Percentiles rank a stretch among this genome's conserved stretches.
Conservation (phyloP, 2,329 filamentous ascomycete species). For the Curvularia lunata region DNA sequence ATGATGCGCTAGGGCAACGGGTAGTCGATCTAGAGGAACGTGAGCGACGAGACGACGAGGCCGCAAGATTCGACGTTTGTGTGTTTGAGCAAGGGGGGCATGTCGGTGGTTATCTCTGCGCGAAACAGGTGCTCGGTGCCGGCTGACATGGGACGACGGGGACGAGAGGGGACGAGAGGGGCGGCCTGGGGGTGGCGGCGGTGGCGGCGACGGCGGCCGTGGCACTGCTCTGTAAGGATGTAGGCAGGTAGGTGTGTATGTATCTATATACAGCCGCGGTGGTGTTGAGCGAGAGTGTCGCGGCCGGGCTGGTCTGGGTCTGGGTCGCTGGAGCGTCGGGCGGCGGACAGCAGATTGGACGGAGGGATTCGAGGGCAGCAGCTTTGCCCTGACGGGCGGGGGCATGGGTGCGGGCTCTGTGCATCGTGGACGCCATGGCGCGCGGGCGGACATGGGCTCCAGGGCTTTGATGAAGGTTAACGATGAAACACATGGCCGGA, state of each 20-base stretch:
- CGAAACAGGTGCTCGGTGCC: neutral
- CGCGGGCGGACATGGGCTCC: neutral
- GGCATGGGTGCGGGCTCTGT: neutral
- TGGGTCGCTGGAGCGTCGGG: neutral
- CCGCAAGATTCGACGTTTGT: neutral
- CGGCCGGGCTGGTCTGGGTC: neutral
- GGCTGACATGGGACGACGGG: neutral
- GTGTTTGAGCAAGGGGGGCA: neutral
- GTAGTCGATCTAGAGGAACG: conserved; percentile 2
- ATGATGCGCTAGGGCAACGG: conserved; percentile 20
- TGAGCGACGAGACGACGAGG: neutral
- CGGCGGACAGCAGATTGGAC: neutral
- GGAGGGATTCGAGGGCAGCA: neutral
- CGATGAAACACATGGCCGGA: conserved; percentile 9
- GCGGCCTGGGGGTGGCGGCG: neutral
- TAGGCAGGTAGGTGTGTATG: too few species aligned
- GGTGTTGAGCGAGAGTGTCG: too few species aligned
- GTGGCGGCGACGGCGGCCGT: neutral
- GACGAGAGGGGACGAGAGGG: neutral
- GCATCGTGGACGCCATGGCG: conserved; percentile 5
- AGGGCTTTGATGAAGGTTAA: conserved; percentile 3
- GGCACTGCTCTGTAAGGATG: too few species aligned
- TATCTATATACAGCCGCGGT: neutral
- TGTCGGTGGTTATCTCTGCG: neutral
- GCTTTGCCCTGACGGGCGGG: conserved; percentile 9